Conservation (phyloP, 75 land plant genomes). For the Selaginella moellendorffii region DNA sequence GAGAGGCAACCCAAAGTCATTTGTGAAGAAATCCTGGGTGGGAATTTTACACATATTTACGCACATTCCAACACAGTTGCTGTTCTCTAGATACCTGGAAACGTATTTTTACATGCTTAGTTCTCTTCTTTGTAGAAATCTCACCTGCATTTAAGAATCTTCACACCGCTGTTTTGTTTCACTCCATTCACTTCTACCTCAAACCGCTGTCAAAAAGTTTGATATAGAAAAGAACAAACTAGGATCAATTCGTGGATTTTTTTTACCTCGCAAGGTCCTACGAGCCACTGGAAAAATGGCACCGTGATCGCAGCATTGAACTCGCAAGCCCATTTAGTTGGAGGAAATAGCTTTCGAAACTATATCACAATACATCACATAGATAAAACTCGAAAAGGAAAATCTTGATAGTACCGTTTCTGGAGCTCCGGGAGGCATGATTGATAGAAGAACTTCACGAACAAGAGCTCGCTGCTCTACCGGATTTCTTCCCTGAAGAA, state of each 20-base stretch:
- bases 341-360: slow-evolving; percentile 93
- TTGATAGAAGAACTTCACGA: slow-evolving; percentile 74
- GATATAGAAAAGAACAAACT: neutral
- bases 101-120: neutral
- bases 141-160: slow-evolving; percentile 90
- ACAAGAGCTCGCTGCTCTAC: slow-evolving; percentile 80
- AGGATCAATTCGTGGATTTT: too few species aligned
- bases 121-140: neutral
- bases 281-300: slow-evolving; percentile 92
- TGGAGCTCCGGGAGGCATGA: slow-evolving; percentile 96
- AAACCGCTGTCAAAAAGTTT: slow-evolving; percentile 37
- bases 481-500: slow-evolving; percentile 64
- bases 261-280: slow-evolving; percentile 96
- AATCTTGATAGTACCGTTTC: slow-evolving; percentile 32
- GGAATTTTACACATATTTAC: slow-evolving; percentile 98
- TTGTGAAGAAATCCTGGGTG: slow-evolving; percentile 97
- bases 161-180: slow-evolving; percentile 86
- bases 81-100: slow-evolving; percentile 83
- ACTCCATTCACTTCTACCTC: slow-evolving; percentile 89
- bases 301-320: slow-evolving; percentile 85
- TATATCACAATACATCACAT: slow-evolving; percentile 21
- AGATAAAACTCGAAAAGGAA: neutral
- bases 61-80: slow-evolving; percentile 98
- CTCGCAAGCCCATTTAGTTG: slow-evolving; percentile 84
- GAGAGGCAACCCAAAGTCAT: slow-evolving; percentile 94